A percentile compares a stretch with the other conserved stretches of the same genome.
Evolutionary conservation across 116 monocot genomes (phyloP).

Genomic region (Dioscorea cayenensis): DNA sequence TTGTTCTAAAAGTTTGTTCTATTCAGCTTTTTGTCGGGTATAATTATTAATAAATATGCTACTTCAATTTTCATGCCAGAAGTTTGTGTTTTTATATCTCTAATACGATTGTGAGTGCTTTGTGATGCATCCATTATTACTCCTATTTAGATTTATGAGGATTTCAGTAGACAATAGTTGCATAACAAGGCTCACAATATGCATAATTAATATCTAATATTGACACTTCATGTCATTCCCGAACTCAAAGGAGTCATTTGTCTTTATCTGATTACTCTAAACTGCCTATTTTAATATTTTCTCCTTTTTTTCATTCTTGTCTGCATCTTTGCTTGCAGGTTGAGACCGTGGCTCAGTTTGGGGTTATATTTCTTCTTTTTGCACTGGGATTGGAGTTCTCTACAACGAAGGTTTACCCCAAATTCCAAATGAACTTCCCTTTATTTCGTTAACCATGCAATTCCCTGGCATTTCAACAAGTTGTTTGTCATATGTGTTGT

Average conservation of each 20-base stretch:
- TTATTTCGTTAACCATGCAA: neutral
- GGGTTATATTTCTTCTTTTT: constrained; percentile 97
- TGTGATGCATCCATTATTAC: too few species aligned
- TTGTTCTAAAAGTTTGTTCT: neutral
- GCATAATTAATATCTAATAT: neutral
- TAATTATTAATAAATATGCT: too few species aligned
- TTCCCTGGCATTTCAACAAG: neutral
- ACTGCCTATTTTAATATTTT: neutral
- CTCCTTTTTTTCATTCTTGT: neutral
- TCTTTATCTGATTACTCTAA: neutral
- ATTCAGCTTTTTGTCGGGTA: too few species aligned
- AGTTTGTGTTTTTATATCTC: too few species aligned
- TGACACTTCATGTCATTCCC: too few species aligned
- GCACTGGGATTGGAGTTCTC: constrained; percentile 97
- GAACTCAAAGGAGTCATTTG: too few species aligned
- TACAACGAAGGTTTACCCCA: constrained; percentile 54
- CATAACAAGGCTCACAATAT: neutral
- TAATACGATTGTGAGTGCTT: too few species aligned
- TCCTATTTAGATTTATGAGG: too few species aligned
- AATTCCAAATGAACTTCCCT: neutral
- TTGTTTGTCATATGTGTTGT: neutral
- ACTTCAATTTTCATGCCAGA: too few species aligned
- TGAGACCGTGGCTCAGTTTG: constrained; percentile 97
- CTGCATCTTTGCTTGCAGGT: constrained; percentile 45
- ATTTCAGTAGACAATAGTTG: neutral